Evolutionary conservation across 2,329 filamentous ascomycete species (phyloP).

Genomic region (Eurotiales sp.): DNA sequence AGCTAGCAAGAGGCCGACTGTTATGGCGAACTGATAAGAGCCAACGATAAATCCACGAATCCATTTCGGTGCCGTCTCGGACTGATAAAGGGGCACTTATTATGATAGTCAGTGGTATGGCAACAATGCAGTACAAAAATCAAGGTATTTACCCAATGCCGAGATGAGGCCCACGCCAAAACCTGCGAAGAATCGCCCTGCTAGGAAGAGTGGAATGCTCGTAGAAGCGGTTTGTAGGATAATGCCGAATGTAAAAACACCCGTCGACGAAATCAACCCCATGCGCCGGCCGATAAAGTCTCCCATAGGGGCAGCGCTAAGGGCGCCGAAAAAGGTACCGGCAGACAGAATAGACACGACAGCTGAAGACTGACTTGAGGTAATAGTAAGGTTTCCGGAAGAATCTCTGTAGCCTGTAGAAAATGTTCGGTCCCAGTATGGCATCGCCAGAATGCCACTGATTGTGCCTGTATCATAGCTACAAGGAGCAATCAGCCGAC

Average conservation of each 20-base stretch:
- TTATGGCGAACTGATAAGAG: constrained; percentile 74
- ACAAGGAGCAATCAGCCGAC: background rate
- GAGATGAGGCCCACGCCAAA: constrained; percentile 64
- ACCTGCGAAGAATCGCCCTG: constrained; percentile 56
- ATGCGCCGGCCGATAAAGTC: constrained; percentile 67
- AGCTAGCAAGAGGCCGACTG: constrained; percentile 59
- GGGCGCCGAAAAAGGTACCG: constrained; percentile 71
- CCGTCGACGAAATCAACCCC: constrained; percentile 63
- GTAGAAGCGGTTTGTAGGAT: constrained; percentile 67
- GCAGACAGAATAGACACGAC: constrained; percentile 83
- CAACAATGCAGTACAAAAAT: background rate
- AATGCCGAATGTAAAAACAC: constrained; percentile 69
- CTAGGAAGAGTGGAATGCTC: constrained; percentile 54
- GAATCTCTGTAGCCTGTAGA: constrained; percentile 13
- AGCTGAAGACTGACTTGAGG: constrained; percentile 63
- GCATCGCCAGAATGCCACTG: constrained; percentile 11
- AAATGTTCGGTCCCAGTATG: constrained; percentile 1
- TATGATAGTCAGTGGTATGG: constrained; percentile 25
- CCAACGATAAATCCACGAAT: constrained; percentile 73
- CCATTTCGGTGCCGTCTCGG: constrained; percentile 70
- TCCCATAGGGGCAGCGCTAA: constrained; percentile 66
- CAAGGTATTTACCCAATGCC: constrained; percentile 40
- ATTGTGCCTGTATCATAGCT: constrained; percentile 14
- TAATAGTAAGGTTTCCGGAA: constrained; percentile 36
- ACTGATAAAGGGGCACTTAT: constrained; percentile 72